phyloP scores from a whole-genome alignment of 306 rosid species.

The Trichosanthes truncata region DNA sequence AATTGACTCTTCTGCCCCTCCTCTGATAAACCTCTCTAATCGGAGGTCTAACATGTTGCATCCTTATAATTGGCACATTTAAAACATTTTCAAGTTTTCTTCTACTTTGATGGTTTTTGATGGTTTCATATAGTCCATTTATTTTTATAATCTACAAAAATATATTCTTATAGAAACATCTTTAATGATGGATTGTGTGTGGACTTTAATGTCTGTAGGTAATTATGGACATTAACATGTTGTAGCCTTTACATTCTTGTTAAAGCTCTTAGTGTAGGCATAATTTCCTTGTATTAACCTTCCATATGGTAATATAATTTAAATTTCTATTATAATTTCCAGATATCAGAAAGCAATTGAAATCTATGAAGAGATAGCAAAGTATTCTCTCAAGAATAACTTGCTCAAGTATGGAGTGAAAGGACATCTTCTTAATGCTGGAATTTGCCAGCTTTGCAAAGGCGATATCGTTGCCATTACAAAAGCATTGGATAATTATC shows the following conservation, averaged over 20 bases:
- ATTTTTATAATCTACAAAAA: neutral
- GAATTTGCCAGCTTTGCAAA: slow-evolving; percentile 85
- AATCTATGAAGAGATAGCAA: slow-evolving; percentile 78
- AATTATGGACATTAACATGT: neutral
- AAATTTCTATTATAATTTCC: slow-evolving; percentile 9
- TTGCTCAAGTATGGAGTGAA: slow-evolving; percentile 91
- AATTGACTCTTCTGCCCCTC: no score
- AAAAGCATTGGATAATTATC: slow-evolving; percentile 70
- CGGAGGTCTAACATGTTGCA: no score
- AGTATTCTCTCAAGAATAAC: slow-evolving; percentile 69
- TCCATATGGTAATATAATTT: neutral
- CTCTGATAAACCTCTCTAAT: no score
- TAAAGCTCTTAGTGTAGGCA: neutral
- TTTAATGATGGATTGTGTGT: neutral
- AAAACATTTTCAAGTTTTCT: neutral
- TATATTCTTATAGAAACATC: neutral
- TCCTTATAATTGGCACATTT: neutral
- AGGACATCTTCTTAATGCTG: slow-evolving; percentile 95
- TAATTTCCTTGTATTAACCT: neutral
- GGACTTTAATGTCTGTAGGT: neutral
- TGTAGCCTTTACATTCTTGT: neutral
- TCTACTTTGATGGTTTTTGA: neutral
- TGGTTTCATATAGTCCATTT: neutral
- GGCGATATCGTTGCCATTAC: slow-evolving; percentile 66
- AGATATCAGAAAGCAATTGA: slow-evolving; percentile 76